Conservation (phyloP, 148 eudicot genomes). For the Diospyros lotus region DNA sequence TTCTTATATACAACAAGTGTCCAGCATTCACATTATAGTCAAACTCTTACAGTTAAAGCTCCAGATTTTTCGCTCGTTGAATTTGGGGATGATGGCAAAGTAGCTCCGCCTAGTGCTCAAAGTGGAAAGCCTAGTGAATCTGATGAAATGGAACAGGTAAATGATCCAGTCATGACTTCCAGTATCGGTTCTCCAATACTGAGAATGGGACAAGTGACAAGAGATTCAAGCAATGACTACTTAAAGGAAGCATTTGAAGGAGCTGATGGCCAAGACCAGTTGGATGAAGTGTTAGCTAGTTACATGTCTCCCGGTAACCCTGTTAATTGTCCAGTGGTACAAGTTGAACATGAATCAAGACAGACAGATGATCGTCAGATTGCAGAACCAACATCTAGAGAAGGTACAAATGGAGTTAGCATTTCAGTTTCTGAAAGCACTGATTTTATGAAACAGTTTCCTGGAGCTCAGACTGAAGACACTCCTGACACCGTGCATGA, state of each 20-base stretch:
- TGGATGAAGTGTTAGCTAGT: slow-evolving; percentile 15
- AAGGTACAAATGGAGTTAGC: slow-evolving; percentile 16
- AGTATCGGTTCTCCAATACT: slow-evolving; percentile 3
- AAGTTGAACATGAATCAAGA: slow-evolving; percentile 10
- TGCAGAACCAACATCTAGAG: slow-evolving; percentile 16
- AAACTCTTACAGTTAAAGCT: slow-evolving; percentile 21
- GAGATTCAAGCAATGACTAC: neutral
- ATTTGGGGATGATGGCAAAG: slow-evolving; percentile 7
- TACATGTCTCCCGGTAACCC: slow-evolving; percentile 1
- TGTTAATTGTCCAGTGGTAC: slow-evolving; percentile 15
- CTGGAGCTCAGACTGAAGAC: slow-evolving; percentile 7
- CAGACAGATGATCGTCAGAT: slow-evolving; percentile 15
- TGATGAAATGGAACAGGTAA: neutral
- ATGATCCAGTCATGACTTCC: slow-evolving; percentile 11
- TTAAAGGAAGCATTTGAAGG: slow-evolving; percentile 21
- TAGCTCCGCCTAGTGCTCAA: slow-evolving; percentile 12
- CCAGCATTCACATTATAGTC: slow-evolving; percentile 19
- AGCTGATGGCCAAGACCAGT: slow-evolving; percentile 21
- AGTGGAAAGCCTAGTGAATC: slow-evolving; percentile 17
- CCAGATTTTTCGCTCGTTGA: slow-evolving; percentile 21
- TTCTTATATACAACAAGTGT: slow-evolving; percentile 40
- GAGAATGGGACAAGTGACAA: slow-evolving; percentile 9
- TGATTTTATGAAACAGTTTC: slow-evolving; percentile 14
- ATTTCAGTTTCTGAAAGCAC: slow-evolving; percentile 14
- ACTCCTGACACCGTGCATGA: slow-evolving; percentile 11